These are phyloP conservation scores for Calvatia gigantea DNA, from an alignment of 768 basidiomycete species.

Conservation along the genomic window DNA sequence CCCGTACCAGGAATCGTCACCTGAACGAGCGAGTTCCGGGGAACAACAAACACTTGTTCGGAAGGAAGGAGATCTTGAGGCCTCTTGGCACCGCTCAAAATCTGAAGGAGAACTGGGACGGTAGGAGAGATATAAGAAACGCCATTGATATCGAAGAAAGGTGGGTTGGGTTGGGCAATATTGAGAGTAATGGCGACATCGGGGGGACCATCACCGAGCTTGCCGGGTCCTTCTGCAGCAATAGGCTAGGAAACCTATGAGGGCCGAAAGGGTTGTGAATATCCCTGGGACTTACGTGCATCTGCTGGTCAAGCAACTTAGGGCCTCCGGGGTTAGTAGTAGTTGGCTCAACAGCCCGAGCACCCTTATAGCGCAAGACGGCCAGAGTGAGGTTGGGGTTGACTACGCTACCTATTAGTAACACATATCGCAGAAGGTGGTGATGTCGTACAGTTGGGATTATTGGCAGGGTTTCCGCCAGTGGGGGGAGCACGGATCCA, in stretches of 20 bases:
- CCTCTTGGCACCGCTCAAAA: slow-evolving; percentile 4
- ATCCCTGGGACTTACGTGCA: not conserved
- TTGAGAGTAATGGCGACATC: not conserved
- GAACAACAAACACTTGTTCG: slow-evolving; percentile 5
- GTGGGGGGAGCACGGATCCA: slow-evolving; percentile 40
- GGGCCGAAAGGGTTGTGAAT: not conserved
- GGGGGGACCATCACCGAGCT: slow-evolving; percentile 8
- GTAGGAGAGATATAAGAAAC: slow-evolving; percentile 3
- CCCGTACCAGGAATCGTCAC: slow-evolving; percentile 10
- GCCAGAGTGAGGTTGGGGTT: slow-evolving; percentile 30
- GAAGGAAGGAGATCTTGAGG: slow-evolving; percentile 7
- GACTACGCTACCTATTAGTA: slow-evolving; percentile 17
- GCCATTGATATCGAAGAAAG: slow-evolving; percentile 11
- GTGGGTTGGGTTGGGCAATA: slow-evolving; percentile 3
- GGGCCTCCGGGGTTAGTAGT: slow-evolving; percentile 16
- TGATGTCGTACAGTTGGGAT: slow-evolving; percentile 8
- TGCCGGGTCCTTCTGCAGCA: not conserved
- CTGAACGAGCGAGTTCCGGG: slow-evolving; percentile 3
- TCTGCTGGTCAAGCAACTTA: slow-evolving; percentile 10
- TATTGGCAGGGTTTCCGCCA: slow-evolving; percentile 20
- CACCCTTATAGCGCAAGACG: slow-evolving; percentile 39
- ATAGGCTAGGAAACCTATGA: slow-evolving; percentile 16
- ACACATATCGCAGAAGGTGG: not conserved
- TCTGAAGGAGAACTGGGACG: slow-evolving; percentile 9
- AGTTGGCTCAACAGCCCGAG: slow-evolving; percentile 31